Conservation (phyloP, 169 alveolate species). For the Cryptosporidium viatorum region DNA sequence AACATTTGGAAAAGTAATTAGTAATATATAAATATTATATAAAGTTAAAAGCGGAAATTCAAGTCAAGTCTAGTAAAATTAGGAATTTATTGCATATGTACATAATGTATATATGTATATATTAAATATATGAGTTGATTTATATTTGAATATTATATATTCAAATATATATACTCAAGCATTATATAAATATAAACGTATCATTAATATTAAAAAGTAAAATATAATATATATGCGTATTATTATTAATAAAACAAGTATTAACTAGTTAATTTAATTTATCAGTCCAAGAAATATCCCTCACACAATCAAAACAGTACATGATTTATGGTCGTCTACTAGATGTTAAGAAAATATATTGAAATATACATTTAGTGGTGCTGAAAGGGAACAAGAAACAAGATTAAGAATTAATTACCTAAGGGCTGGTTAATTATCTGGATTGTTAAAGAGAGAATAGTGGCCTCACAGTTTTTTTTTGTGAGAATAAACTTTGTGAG, state of each 20-base stretch:
- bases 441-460: background rate
- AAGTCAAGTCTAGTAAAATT: constrained; percentile 9
- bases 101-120: constrained; percentile 1
- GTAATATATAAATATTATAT: background rate
- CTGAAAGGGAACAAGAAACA: constrained; percentile 1
- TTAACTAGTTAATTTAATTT: constrained; percentile 5
- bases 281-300: constrained; percentile 3
- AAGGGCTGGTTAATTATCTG: background rate
- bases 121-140: constrained; percentile 4
- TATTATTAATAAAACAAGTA: constrained; percentile 25
- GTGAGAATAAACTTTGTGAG: background rate
- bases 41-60: background rate
- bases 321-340: constrained; percentile 47
- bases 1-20: background rate
- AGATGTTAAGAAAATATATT: constrained; percentile 15
- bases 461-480: background rate
- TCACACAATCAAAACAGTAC: constrained; percentile 55
- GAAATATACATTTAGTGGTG: constrained; percentile 7
- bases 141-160: background rate
- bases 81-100: constrained; percentile 5
- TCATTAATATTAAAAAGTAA: background rate
- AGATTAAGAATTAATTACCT: background rate
- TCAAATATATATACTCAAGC: background rate
- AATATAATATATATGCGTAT: background rate
- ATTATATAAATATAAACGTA: background rate